Conservation (phyloP, 2,329 filamentous ascomycete genomes). For the Colletotrichum filicis region DNA sequence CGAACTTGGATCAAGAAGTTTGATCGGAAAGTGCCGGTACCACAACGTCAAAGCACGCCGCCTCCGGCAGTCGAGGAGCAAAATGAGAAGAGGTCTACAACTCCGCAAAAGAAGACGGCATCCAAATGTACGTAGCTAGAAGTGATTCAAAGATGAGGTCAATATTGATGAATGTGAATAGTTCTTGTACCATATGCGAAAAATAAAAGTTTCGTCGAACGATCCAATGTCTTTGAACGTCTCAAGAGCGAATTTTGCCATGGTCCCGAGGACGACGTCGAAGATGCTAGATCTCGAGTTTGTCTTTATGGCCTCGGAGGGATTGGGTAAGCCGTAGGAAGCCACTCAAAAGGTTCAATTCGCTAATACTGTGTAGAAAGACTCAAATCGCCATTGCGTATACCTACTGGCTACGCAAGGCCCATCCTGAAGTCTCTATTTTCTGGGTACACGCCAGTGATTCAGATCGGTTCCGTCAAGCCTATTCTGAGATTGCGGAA, state of each 20-base stretch:
- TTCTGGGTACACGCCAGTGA: constrained; percentile 49
- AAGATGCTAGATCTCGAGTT: background rate
- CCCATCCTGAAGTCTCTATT: constrained; percentile 40
- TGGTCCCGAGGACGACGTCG: background rate
- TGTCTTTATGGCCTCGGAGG: constrained; percentile 41
- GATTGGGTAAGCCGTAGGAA: constrained; percentile 35
- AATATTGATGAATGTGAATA: background rate
- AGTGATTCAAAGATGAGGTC: too few relatives aligned
- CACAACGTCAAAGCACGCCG: background rate
- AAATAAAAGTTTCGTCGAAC: background rate
- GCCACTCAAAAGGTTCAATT: background rate
- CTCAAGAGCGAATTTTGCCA: background rate
- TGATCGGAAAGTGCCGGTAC: background rate
- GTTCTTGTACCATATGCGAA: background rate
- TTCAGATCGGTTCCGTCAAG: constrained; percentile 41
- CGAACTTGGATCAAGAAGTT: background rate
- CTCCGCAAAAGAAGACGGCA: too few relatives aligned
- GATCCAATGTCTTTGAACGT: background rate
- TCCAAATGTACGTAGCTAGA: too few relatives aligned
- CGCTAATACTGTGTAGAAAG: constrained; percentile 40
- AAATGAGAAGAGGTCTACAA: background rate
- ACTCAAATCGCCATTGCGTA: constrained; percentile 46
- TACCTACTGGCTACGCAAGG: constrained; percentile 38
- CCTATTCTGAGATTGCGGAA: constrained; percentile 41
- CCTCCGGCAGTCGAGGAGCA: background rate